These are phyloP conservation scores for Backusella psychrophila DNA, from an alignment of 192 early-diverging fungal genomes.

Conservation along the genomic window DNA sequence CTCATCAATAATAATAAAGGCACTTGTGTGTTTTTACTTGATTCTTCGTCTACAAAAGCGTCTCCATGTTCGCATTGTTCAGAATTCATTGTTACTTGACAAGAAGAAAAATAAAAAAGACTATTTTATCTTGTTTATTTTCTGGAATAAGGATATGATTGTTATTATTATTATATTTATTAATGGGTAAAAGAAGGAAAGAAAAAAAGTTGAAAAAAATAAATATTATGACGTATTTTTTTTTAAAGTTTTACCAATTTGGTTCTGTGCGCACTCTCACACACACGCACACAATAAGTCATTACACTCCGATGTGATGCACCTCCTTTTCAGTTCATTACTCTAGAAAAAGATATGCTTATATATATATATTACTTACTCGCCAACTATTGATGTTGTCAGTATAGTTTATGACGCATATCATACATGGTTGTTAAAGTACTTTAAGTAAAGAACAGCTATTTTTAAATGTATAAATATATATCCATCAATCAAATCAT, in stretches of 20 bases:
- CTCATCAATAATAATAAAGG: not conserved
- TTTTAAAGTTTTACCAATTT: not conserved
- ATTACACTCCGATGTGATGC: too few species aligned
- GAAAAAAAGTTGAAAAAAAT: not conserved
- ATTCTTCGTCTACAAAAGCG: not conserved
- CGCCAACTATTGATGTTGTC: too few species aligned
- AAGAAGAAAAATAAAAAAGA: not conserved
- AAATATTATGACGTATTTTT: not conserved
- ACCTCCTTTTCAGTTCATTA: too few species aligned
- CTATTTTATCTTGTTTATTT: not conserved
- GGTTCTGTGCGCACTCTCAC: not conserved
- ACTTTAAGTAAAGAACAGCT: too few species aligned
- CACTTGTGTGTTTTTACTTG: not conserved
- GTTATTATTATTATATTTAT: too few species aligned
- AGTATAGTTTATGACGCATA: too few species aligned
- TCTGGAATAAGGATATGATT: not conserved
- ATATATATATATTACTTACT: too few species aligned
- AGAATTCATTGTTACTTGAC: not conserved
- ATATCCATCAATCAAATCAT: too few species aligned
- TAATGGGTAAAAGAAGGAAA: not conserved
- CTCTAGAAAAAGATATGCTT: too few species aligned
- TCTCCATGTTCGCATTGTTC: constrained; percentile 4
- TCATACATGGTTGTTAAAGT: too few species aligned
- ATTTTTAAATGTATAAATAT: too few species aligned
- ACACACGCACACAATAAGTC: too few species aligned